These are phyloP conservation scores for Gyrodon lividus DNA, from an alignment of 768 basidiomycete species.

Conservation along the genomic window DNA sequence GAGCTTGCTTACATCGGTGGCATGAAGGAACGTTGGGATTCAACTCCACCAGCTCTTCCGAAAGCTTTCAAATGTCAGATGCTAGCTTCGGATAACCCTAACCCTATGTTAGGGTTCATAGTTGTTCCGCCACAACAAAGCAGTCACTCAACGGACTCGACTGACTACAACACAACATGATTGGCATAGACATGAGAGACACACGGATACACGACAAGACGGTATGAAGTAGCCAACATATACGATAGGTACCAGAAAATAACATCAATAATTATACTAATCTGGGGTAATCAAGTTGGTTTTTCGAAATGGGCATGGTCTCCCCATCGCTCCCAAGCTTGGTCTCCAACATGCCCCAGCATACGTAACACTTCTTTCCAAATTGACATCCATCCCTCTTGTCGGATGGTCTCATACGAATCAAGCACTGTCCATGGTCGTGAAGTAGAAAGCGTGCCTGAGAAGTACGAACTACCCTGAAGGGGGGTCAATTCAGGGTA, in stretches of 20 bases:
- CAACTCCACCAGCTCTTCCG: neutral
- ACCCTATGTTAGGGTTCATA: slow-evolving; percentile 10
- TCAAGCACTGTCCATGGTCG: slow-evolving; percentile 38
- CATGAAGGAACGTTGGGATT: slow-evolving; percentile 10
- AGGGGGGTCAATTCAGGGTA: slow-evolving; percentile 66
- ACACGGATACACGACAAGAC: neutral
- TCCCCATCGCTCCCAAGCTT: slow-evolving; percentile 47
- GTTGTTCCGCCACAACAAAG: too few species aligned
- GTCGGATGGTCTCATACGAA: slow-evolving; percentile 37
- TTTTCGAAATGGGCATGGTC: slow-evolving; percentile 27
- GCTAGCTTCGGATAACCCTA: neutral
- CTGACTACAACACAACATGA: neutral
- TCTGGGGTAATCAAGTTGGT: slow-evolving; percentile 25
- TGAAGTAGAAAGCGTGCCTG: slow-evolving; percentile 35
- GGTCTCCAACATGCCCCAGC: slow-evolving; percentile 37
- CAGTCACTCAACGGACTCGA: too few species aligned
- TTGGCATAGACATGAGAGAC: neutral
- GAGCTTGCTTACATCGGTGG: slow-evolving; percentile 29
- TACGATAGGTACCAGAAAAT: slow-evolving; percentile 9
- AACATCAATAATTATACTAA: slow-evolving; percentile 18
- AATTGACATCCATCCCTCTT: slow-evolving; percentile 42
- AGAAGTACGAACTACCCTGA: slow-evolving; percentile 29
- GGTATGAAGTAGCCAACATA: too few species aligned
- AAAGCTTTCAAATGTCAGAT: too few species aligned
- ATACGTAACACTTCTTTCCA: slow-evolving; percentile 38